phyloP scores from a whole-genome alignment of 495 filamentous ascomycete species.

The Halenospora varia region DNA sequence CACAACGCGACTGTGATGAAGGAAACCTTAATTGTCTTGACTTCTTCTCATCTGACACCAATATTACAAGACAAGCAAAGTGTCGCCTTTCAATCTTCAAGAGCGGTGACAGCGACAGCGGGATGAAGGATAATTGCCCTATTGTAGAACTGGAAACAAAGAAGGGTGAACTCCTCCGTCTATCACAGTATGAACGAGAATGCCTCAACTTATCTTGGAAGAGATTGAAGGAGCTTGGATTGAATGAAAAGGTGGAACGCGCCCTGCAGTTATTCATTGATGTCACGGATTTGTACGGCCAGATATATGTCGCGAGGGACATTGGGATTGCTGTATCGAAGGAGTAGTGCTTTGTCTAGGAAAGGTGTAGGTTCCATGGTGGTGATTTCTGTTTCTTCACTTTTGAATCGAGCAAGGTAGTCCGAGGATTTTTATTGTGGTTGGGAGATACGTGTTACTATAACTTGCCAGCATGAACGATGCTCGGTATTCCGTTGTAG shows the following conservation, averaged over 20 bases:
- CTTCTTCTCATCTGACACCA: conserved; percentile 31
- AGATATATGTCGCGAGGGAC: conserved; percentile 35
- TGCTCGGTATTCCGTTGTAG: no score
- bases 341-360: no score
- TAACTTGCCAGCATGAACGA: no score
- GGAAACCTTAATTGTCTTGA: conserved; percentile 37
- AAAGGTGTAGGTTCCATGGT: no score
- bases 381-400: no score
- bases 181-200: background rate
- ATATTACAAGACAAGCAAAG: conserved; percentile 15
- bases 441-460: no score
- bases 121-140: background rate
- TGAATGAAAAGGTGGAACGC: conserved; percentile 13
- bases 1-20: conserved; percentile 30
- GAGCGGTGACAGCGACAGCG: background rate
- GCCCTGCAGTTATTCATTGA: conserved; percentile 29
- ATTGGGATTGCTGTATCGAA: no score
- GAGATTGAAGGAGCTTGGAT: background rate
- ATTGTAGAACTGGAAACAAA: background rate
- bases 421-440: no score
- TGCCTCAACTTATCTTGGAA: background rate
- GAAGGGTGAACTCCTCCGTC: background rate
- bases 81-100: conserved; percentile 3
- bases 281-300: conserved; percentile 37
- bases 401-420: no score